Conservation (phyloP, 2,329 filamentous ascomycete species). For the Catunica adiposa region DNA sequence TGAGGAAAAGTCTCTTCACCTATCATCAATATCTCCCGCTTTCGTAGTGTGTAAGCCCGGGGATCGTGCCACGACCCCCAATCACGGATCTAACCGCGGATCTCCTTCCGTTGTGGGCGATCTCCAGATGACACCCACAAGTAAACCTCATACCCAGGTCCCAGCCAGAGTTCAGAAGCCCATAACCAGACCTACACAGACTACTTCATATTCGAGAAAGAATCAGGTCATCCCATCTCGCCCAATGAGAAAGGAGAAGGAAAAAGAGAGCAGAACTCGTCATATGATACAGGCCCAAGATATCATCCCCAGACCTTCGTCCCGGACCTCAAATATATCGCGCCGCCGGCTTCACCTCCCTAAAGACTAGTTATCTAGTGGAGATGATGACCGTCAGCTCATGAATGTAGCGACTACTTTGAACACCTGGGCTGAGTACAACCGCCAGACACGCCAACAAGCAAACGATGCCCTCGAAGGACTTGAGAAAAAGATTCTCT, state of each 20-base stretch:
- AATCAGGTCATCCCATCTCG: neutral
- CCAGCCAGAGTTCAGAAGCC: neutral
- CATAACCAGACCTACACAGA: neutral
- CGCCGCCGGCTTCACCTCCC: slow-evolving; percentile 10
- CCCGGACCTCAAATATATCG: slow-evolving; percentile 13
- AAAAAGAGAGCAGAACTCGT: neutral
- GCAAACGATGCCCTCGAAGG: slow-evolving; percentile 5
- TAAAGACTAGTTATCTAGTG: slow-evolving; percentile 8
- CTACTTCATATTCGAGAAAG: neutral
- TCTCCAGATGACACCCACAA: slow-evolving; percentile 4
- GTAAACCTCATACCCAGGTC: neutral
- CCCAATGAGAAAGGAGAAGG: slow-evolving; percentile 1
- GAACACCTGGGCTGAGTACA: slow-evolving; percentile 12
- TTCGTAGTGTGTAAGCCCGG: neutral
- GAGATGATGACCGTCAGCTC: slow-evolving; percentile 11
- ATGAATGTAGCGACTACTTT: slow-evolving; percentile 12
- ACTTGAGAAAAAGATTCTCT: slow-evolving; percentile 10
- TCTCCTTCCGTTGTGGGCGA: slow-evolving; percentile 10
- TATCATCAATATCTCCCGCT: neutral
- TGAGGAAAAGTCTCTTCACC: neutral
- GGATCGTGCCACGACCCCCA: neutral
- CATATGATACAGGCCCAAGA: neutral
- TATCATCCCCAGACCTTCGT: slow-evolving; percentile 6
- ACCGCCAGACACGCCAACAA: slow-evolving; percentile 7
- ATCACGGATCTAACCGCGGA: neutral